Evolutionary conservation across 495 filamentous ascomycete genomes (phyloP).

Genomic region (Entonaema liquescens): DNA sequence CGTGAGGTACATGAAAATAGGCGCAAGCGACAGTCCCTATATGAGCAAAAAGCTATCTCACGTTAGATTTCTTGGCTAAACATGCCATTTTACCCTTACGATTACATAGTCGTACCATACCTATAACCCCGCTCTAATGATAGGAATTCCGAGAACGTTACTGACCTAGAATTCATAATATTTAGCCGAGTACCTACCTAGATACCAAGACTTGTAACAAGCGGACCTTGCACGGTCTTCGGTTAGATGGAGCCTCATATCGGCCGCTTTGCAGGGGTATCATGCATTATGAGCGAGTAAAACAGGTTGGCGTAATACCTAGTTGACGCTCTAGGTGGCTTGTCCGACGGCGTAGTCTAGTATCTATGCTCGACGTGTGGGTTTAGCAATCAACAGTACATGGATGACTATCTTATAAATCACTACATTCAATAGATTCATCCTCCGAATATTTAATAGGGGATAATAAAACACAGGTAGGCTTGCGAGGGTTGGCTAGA

Average conservation of each 20-base stretch:
- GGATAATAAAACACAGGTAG: not conserved
- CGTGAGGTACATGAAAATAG: constrained; percentile 18
- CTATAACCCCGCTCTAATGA: constrained; percentile 4
- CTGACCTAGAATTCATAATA: constrained; percentile 1
- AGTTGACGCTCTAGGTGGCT: not conserved
- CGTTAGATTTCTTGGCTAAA: constrained; percentile 19
- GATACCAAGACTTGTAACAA: not conserved
- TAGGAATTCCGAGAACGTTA: constrained; percentile 1
- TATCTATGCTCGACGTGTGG: not conserved
- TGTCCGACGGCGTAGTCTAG: not conserved
- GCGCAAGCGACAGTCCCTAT: not conserved
- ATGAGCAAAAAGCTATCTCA: not conserved
- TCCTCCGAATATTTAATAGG: not conserved
- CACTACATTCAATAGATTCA: not conserved
- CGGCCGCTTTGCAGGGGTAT: not conserved
- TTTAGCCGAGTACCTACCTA: constrained; percentile 39
- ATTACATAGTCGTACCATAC: constrained; percentile 17
- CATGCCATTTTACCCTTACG: constrained; percentile 16
- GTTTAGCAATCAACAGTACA: not conserved
- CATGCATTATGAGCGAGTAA: constrained; percentile 1
- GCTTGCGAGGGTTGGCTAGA: not conserved
- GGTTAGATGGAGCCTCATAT: not conserved
- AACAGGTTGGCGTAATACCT: too few species aligned
- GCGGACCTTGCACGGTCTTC: not conserved
- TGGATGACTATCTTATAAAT: not conserved